Percentiles rank a stretch among this genome's conserved stretches.
phyloP scores from a whole-genome alignment of 2,329 filamentous ascomycete genomes.

The Fusarium citri region DNA sequence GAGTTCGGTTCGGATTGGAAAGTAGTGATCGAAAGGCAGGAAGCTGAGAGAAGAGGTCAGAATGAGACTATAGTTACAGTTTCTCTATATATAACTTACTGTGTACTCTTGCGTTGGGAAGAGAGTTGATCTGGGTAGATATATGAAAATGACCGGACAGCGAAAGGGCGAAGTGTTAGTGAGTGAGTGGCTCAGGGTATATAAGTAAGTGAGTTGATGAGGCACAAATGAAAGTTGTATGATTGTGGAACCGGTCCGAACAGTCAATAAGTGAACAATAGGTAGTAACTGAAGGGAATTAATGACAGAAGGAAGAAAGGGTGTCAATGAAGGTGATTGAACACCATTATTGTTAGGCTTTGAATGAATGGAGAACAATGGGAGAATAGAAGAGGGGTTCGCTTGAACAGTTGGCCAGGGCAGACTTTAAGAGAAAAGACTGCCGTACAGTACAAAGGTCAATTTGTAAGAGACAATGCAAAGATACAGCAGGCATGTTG shows the following conservation, averaged over 20 bases:
- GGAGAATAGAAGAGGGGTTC: constrained; percentile 25
- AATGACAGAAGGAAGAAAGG: constrained; percentile 37
- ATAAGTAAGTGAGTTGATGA: constrained; percentile 7
- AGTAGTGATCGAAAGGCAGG: background rate
- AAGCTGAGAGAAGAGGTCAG: background rate
- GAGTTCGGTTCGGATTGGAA: background rate
- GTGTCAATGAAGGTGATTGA: constrained; percentile 39
- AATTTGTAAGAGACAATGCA: constrained; percentile 18
- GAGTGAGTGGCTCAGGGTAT: constrained; percentile 16
- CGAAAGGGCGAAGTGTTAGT: constrained; percentile 23
- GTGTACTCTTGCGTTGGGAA: background rate
- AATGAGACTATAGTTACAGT: background rate
- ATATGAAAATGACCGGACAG: constrained; percentile 15
- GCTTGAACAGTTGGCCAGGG: constrained; percentile 34
- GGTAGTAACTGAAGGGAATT: constrained; percentile 28
- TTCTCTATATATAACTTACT: background rate
- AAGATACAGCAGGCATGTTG: constrained; percentile 1
- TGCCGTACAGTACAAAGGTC: constrained; percentile 5
- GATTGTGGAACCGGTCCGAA: constrained; percentile 37
- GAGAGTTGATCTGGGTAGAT: background rate
- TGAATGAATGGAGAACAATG: constrained; percentile 43
- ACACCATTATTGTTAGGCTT: constrained; percentile 47
- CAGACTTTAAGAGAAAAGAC: constrained; percentile 44
- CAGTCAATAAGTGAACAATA: constrained; percentile 29
- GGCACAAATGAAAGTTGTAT: constrained; percentile 28